Evolutionary conservation across 176 grass and related monocot species (phyloP).

Genomic region (Musa troglodytarum): DNA sequence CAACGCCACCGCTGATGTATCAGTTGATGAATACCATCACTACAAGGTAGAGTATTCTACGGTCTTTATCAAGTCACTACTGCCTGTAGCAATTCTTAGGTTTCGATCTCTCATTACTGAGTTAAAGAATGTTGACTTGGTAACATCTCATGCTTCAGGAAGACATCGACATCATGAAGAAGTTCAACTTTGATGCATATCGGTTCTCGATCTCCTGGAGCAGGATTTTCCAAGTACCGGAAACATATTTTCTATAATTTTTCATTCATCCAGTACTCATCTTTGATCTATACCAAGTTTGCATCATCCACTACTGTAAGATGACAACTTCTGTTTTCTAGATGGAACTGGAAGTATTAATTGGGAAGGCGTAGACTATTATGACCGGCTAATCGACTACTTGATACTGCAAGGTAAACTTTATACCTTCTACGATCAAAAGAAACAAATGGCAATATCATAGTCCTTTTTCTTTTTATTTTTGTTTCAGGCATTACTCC

Average conservation of each 20-base stretch:
- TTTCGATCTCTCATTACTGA: not conserved
- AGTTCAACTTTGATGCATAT: slow-evolving; percentile 45
- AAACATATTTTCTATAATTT: not conserved
- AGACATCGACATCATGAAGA: slow-evolving; percentile 51
- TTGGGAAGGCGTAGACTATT: slow-evolving; percentile 47
- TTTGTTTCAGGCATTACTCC: slow-evolving; percentile 32
- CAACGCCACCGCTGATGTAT: too few species aligned
- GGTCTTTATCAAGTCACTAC: too few species aligned
- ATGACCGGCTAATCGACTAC: slow-evolving; percentile 49
- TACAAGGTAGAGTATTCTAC: too few species aligned
- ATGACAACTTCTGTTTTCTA: not conserved
- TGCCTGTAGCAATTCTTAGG: not conserved
- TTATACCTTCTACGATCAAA: too few species aligned
- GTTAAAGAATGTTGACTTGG: too few species aligned
- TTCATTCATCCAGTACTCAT: not conserved
- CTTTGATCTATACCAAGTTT: not conserved
- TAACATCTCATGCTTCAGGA: slow-evolving; percentile 20
- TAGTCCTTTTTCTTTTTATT: not conserved
- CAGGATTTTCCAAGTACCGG: slow-evolving; percentile 43
- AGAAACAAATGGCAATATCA: too few species aligned
- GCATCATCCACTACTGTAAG: not conserved
- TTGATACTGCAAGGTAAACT: slow-evolving; percentile 29
- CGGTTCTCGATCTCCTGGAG: slow-evolving; percentile 66
- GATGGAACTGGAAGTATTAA: slow-evolving; percentile 35
- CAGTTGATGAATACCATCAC: too few species aligned